phyloP scores from a whole-genome alignment of 306 rosid genomes.

The Argentina anserina region DNA sequence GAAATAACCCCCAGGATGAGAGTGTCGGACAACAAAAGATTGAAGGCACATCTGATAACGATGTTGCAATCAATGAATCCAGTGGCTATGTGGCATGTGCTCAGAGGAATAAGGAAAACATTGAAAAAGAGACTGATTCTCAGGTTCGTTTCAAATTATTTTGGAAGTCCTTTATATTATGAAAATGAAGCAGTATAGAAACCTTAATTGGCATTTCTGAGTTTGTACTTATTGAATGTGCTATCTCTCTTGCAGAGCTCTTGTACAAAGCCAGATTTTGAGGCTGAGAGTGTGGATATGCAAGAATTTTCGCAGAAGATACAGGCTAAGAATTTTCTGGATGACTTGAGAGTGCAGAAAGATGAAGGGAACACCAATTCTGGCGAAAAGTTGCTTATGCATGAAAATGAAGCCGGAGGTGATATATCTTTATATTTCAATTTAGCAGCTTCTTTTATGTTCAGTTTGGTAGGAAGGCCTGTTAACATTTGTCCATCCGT shows the following conservation, averaged over 20 bases:
- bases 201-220: background rate
- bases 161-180: background rate
- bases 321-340: constrained; percentile 36
- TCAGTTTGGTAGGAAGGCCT: constrained; percentile 9
- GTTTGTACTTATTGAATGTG: constrained; percentile 27
- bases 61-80: constrained; percentile 66
- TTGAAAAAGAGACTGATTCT: constrained; percentile 83
- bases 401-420: constrained; percentile 56
- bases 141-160: constrained; percentile 56
- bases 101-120: constrained; percentile 53
- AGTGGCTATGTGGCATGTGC: constrained; percentile 51
- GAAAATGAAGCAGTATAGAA: background rate
- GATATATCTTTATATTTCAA: constrained; percentile 15
- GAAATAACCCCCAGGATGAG: constrained; percentile 50
- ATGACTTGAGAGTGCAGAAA: constrained; percentile 40
- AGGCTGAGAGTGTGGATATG: constrained; percentile 53
- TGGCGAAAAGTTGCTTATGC: constrained; percentile 34
- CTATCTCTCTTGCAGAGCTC: constrained; percentile 78
- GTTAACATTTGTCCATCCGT: constrained; percentile 26
- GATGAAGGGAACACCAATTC: constrained; percentile 36
- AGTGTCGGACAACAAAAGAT: constrained; percentile 52
- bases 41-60: constrained; percentile 79
- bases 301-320: constrained; percentile 47
- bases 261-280: constrained; percentile 82
- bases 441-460: constrained; percentile 15